These are phyloP conservation scores for Saccharomycopsis malanga DNA, from an alignment of 805 yeast species.

Conservation along the genomic window DNA sequence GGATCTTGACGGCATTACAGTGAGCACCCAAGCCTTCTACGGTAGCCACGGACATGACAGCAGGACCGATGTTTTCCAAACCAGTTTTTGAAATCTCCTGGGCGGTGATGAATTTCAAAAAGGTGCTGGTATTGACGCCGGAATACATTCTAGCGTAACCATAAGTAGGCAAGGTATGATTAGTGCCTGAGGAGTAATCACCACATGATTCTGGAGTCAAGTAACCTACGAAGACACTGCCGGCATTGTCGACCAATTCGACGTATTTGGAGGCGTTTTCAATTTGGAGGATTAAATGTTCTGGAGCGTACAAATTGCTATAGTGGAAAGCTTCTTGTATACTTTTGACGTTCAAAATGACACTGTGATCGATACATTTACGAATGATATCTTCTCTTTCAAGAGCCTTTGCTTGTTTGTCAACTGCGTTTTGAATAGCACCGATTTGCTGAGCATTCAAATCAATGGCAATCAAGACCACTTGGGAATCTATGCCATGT, in stretches of 20 bases:
- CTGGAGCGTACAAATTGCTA: conserved; percentile 93
- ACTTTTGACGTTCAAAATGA: conserved; percentile 60
- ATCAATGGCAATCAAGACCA: conserved; percentile 77
- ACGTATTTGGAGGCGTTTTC: conserved; percentile 71
- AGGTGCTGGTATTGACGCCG: conserved; percentile 94
- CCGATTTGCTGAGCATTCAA: conserved; percentile 53
- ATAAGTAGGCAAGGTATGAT: conserved; percentile 96
- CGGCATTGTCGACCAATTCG: conserved; percentile 78
- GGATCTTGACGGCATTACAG: conserved; percentile 90
- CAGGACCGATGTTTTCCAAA: conserved; percentile 81
- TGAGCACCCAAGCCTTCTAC: conserved; percentile 98
- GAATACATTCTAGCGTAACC: conserved; percentile 97
- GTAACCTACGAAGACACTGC: conserved; percentile 93
- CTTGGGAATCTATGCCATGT: conserved; percentile 98
- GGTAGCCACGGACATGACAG: conserved; percentile 91
- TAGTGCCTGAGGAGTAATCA: conserved; percentile 96
- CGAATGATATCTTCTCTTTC: conserved; percentile 94
- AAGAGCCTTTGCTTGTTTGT: conserved; percentile 70
- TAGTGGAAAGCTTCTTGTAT: conserved; percentile 78
- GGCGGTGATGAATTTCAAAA: conserved; percentile 90
- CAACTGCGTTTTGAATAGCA: conserved; percentile 75
- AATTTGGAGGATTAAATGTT: conserved; percentile 89
- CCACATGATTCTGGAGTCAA: conserved; percentile 98
- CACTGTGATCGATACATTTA: conserved; percentile 87
- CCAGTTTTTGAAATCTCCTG: conserved; percentile 88